A percentile compares a stretch with the other conserved stretches of the same genome.
phyloP scores from a whole-genome alignment of 768 basidiomycete genomes.

The Daedaleopsis sinensis region DNA sequence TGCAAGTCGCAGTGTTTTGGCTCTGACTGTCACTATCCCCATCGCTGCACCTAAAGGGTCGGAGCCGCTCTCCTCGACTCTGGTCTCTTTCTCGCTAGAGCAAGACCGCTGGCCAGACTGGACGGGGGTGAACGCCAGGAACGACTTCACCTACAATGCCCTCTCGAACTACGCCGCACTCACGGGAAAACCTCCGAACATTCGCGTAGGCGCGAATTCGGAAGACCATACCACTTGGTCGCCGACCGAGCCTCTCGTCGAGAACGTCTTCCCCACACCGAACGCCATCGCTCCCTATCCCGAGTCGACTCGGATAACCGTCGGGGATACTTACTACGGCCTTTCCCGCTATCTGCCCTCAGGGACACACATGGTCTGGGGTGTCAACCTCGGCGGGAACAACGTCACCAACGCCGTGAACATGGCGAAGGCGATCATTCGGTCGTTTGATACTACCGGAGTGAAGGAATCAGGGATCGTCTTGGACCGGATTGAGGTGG shows the following conservation, averaged over 20 bases:
- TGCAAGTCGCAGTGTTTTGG: not conserved
- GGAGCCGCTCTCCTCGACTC: conserved; percentile 43
- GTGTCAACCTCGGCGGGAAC: conserved; percentile 60
- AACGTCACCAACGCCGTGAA: conserved; percentile 35
- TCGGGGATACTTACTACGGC: conserved; percentile 59
- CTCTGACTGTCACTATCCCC: conserved; percentile 42
- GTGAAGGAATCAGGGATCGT: conserved; percentile 31
- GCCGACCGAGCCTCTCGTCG: conserved; percentile 43
- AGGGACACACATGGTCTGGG: conserved; percentile 65
- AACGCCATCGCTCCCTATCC: conserved; percentile 61
- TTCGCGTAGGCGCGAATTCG: conserved; percentile 59
- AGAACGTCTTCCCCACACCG: conserved; percentile 51
- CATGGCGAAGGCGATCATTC: conserved; percentile 32
- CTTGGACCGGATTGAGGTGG: conserved; percentile 36
- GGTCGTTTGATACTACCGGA: conserved; percentile 27
- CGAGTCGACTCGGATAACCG: conserved; percentile 59
- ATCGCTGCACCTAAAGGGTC: conserved; percentile 40
- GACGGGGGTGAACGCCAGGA: conserved; percentile 52
- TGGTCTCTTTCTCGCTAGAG: conserved; percentile 70
- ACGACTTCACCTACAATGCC: conserved; percentile 63
- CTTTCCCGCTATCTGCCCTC: conserved; percentile 54
- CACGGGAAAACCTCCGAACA: conserved; percentile 54
- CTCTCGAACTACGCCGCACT: conserved; percentile 57
- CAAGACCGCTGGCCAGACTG: conserved; percentile 74
- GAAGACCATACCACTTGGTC: conserved; percentile 63